phyloP scores from a whole-genome alignment of 225 moss, liverwort and hornwort species.

The Asterella californica region DNA sequence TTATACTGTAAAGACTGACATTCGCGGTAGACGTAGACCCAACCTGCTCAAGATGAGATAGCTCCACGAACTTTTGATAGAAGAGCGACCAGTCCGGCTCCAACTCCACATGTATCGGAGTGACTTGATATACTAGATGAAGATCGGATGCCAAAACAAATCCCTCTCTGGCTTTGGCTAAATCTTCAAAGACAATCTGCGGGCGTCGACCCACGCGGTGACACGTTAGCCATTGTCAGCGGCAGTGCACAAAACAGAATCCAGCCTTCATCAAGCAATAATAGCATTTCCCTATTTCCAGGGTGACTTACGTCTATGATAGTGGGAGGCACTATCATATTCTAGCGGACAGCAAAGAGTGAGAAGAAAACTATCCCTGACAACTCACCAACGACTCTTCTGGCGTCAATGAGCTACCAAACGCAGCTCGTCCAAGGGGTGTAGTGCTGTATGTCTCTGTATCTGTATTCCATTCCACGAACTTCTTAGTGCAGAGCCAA shows the following conservation, averaged over 20 bases:
- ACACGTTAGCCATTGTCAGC: not conserved
- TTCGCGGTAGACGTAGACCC: not conserved
- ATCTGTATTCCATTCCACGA: conserved; percentile 71
- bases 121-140: conserved; percentile 95
- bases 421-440: conserved; percentile 93
- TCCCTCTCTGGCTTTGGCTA: conserved; percentile 89
- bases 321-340: too few species aligned
- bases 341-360: too few species aligned
- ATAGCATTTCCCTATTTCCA: too few species aligned
- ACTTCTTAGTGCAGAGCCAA: conserved; percentile 83
- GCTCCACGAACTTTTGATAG: conserved; percentile 87
- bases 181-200: conserved; percentile 93
- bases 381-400: conserved; percentile 87
- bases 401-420: conserved; percentile 92
- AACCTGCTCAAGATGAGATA: conserved; percentile 90
- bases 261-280: not conserved
- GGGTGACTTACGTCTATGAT: too few species aligned
- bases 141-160: conserved; percentile 96
- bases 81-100: conserved; percentile 91
- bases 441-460: conserved; percentile 73
- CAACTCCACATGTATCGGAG: conserved; percentile 87
- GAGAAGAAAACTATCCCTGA: not conserved
- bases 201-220: not conserved
- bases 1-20: not conserved
- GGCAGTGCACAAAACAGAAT: not conserved